phyloP scores from a whole-genome alignment of 805 yeast species.

The Ogataea trehalophila region DNA sequence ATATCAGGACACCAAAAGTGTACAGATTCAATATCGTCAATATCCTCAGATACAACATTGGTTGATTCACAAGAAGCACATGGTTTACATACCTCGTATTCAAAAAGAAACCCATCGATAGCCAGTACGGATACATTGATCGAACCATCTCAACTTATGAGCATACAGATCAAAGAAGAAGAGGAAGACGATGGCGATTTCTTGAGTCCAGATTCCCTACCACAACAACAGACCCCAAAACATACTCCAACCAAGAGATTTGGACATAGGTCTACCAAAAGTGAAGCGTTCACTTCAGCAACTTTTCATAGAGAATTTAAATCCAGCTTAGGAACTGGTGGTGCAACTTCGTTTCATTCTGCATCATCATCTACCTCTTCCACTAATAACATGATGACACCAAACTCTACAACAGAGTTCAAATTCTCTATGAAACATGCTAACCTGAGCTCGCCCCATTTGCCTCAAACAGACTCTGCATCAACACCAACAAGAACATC shows the following conservation, averaged over 20 bases:
- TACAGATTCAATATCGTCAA: conserved; percentile 18
- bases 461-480: not conserved
- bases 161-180: conserved; percentile 16
- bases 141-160: conserved; percentile 13
- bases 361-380: not conserved
- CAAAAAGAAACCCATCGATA: conserved; percentile 11
- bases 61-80: conserved; percentile 8
- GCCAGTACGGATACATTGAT: conserved; percentile 20
- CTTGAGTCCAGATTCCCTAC: not conserved
- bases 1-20: conserved; percentile 10
- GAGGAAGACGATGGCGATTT: conserved; percentile 11
- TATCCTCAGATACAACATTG: conserved; percentile 18
- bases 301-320: not conserved
- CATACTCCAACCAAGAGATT: conserved; percentile 7
- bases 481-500: not conserved
- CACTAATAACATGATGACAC: not conserved
- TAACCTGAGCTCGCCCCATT: not conserved
- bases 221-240: conserved; percentile 8
- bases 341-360: not conserved
- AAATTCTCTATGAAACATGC: conserved; percentile 6
- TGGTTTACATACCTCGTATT: not conserved
- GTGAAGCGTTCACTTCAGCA: conserved; percentile 9
- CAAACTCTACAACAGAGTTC: conserved; percentile 1
- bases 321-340: not conserved
- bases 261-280: conserved; percentile 17